A percentile compares a stretch with the other conserved stretches of the same genome.
Conservation (phyloP, 495 filamentous ascomycete species). For the Hyaloscypha finlandica region DNA sequence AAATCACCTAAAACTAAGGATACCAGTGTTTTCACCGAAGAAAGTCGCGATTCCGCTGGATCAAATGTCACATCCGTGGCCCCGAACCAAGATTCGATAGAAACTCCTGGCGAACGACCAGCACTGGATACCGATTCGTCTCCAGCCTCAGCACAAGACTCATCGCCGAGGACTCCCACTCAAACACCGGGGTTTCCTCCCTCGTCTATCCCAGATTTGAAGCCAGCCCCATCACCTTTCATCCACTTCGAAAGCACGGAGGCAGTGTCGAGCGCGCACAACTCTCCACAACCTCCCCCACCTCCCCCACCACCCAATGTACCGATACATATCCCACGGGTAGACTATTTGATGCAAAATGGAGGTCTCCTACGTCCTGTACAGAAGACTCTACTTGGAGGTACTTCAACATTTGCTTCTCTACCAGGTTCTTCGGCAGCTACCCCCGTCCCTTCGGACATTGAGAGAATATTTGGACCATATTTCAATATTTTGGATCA, state of each 20-base stretch:
- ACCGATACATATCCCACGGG: constrained; percentile 70
- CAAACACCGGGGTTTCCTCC: constrained; percentile 30
- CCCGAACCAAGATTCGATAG: constrained; percentile 51
- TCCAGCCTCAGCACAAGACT: constrained; percentile 29
- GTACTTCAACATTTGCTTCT: constrained; percentile 35
- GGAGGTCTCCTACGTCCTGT: constrained; percentile 72
- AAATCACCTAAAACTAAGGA: constrained; percentile 21
- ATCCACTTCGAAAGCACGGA: constrained; percentile 29
- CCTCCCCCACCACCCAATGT: constrained; percentile 77
- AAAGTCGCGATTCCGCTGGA: constrained; percentile 41
- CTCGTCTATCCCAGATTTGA: constrained; percentile 18
- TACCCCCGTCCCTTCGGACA: constrained; percentile 55
- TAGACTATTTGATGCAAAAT: constrained; percentile 88
- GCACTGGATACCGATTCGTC: constrained; percentile 27
- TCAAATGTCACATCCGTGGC: constrained; percentile 70
- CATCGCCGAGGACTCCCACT: constrained; percentile 33
- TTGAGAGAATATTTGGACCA: constrained; percentile 73
- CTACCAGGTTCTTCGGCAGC: constrained; percentile 44
- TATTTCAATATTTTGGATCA: constrained; percentile 81
- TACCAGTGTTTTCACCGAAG: not conserved
- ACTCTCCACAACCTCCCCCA: constrained; percentile 66
- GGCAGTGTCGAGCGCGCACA: constrained; percentile 24
- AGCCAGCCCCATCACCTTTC: constrained; percentile 30
- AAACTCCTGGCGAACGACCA: constrained; percentile 4
- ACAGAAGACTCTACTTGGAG: constrained; percentile 64